Evolutionary conservation across 78 protist genomes (phyloP), one percentile per base, ranked within the genome.

Genomic region (Dictyostelium intermedium): DNA sequence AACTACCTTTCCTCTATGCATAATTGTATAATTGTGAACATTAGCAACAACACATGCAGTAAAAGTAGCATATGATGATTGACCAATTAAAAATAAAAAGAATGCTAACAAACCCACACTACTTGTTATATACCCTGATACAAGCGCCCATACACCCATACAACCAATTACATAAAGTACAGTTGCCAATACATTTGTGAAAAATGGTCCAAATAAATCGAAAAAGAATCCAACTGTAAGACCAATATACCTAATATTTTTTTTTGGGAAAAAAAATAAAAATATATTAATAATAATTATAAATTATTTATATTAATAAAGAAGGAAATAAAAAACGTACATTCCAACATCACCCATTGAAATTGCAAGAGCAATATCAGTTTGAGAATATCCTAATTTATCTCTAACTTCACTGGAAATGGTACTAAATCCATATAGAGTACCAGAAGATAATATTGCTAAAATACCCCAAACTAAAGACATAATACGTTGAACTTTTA

Each of bases 281-380:
- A 45, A 9, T 10, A 45, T 0, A 45, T 16, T 13, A n/a, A 13
- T 45, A 45, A 11, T 45, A 45, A 45, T 45, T 45, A 9, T 45
- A n/a, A n/a, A n/a, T n/a, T n/a, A n/a, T n/a, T n/a, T n/a, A n/a
- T n/a, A 50, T 50, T 50, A 16, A 45, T 7, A 10, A 45, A 45
- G 7, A 9, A 10, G 7, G 7, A 45, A 45, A 45, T 0, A 45
- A 45, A 45, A 45, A 20, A 56, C 27, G 16, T 56, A 87, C 23
- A 86, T 77, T 77, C 92, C 92, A 77, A 86, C 77, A 86, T 86
- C 92, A 39, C 92, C 92, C 37, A 86, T 23, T 10, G 92, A 86
- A 16, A 86, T 77, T 6, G 84, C 83, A 5, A 35, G 13, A 16
- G 27, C 61, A 39, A 86, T 86, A 50, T 86, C 92, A 60, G 92